Percentiles rank a stretch among this genome's conserved stretches.
phyloP scores from a whole-genome alignment of 2,329 filamentous ascomycete species.

The Pseudogymnoascus sp. region DNA sequence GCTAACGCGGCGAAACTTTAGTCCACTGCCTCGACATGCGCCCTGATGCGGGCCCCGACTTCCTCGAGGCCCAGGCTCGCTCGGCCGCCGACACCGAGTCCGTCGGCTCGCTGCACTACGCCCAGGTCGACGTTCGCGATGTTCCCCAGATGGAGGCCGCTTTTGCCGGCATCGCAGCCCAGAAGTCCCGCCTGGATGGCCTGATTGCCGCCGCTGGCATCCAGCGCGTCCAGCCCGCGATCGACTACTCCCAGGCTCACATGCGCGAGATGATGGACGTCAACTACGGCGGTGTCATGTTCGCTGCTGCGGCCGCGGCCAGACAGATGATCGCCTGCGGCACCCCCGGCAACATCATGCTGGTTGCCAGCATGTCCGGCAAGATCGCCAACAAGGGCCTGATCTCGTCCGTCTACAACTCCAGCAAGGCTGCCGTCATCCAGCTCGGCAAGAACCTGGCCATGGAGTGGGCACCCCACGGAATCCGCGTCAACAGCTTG shows the following conservation, averaged over 20 bases:
- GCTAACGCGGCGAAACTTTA: slow-evolving; percentile 13
- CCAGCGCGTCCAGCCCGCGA: slow-evolving; percentile 90
- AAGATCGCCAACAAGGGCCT: slow-evolving; percentile 10
- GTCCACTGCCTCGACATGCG: slow-evolving; percentile 10
- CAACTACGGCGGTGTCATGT: slow-evolving; percentile 86
- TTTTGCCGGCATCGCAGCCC: slow-evolving; percentile 57
- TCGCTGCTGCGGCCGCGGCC: slow-evolving; percentile 77
- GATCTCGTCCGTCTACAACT: slow-evolving; percentile 10
- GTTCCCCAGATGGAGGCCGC: slow-evolving; percentile 59
- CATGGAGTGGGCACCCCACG: slow-evolving; percentile 58
- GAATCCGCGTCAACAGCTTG: slow-evolving; percentile 73
- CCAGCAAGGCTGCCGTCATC: slow-evolving; percentile 49
- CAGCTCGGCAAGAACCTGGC: slow-evolving; percentile 65
- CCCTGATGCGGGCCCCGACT: not conserved
- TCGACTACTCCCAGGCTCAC: slow-evolving; percentile 82
- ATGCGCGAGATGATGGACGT: slow-evolving; percentile 94
- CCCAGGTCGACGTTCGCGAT: slow-evolving; percentile 72
- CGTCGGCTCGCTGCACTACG: slow-evolving; percentile 86
- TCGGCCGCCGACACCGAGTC: slow-evolving; percentile 62
- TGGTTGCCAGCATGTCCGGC: slow-evolving; percentile 94
- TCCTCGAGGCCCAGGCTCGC: slow-evolving; percentile 69
- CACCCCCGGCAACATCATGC: slow-evolving; percentile 74
- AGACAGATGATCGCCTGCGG: slow-evolving; percentile 82
- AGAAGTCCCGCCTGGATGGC: slow-evolving; percentile 79
- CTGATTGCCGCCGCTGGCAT: slow-evolving; percentile 93